Evolutionary conservation across 1,284 basidiomycete genomes (phyloP).

Genomic region (Entoloma clypeatum): DNA sequence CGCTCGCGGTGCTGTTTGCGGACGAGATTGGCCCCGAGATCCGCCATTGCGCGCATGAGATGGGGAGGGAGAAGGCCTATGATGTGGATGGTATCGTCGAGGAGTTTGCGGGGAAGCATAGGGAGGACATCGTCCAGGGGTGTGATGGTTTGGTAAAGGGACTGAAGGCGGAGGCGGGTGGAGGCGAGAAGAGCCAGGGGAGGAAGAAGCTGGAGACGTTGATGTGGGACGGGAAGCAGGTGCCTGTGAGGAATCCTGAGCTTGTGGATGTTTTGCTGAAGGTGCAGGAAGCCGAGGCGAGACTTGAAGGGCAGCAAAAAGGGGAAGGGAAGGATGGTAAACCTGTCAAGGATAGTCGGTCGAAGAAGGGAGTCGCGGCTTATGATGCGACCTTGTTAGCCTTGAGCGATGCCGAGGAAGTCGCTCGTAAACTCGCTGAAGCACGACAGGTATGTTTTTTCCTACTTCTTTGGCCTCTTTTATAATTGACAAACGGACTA

Average conservation of each 20-base stretch:
- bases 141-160: constrained; percentile 57
- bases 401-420: constrained; percentile 83
- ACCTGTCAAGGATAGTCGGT: constrained; percentile 45
- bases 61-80: constrained; percentile 72
- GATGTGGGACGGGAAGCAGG: constrained; percentile 77
- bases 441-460: constrained; percentile 63
- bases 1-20: constrained; percentile 79
- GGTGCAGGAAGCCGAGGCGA: constrained; percentile 76
- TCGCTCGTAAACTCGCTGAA: constrained; percentile 75
- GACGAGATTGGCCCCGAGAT: constrained; percentile 92
- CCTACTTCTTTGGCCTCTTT: not conserved
- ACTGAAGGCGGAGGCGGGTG: constrained; percentile 44
- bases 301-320: constrained; percentile 32
- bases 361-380: constrained; percentile 71
- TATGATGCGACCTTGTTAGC: constrained; percentile 83
- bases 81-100: constrained; percentile 81
- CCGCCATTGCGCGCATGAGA: constrained; percentile 88
- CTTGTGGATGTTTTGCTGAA: constrained; percentile 84
- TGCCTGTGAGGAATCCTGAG: constrained; percentile 89
- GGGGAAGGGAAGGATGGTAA: constrained; percentile 10
- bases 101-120: constrained; percentile 62
- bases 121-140: constrained; percentile 58
- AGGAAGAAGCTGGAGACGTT: constrained; percentile 58
- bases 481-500: constrained; percentile 21
- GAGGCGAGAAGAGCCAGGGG: constrained; percentile 39